A percentile compares a stretch with the other conserved stretches of the same genome.
These are phyloP conservation scores for Chlorella sp. DNA, from an alignment of 139 green algal species.

Conservation along the genomic window DNA sequence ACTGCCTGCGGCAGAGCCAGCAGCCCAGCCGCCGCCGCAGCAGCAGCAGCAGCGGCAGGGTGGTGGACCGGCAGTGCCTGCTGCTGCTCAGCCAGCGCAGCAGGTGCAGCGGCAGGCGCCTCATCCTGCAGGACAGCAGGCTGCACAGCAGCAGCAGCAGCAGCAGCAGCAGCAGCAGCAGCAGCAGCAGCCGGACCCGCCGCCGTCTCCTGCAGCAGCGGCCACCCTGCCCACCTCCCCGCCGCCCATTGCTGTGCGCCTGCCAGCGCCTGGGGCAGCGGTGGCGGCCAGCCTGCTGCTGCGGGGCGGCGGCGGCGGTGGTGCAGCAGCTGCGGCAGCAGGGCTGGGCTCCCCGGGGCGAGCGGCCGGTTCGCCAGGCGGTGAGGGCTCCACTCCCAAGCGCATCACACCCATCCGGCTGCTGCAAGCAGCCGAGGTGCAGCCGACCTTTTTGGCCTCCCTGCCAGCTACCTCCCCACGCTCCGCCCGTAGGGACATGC, in stretches of 20 bases:
- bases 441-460: background rate
- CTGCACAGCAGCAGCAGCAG: background rate
- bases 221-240: constrained; percentile 4
- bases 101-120: background rate
- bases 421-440: constrained; percentile 2
- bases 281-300: constrained; percentile 3
- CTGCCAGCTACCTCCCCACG: constrained; percentile 3
- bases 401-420: constrained; percentile 13
- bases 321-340: background rate
- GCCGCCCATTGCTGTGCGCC: background rate
- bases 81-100: background rate
- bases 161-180: background rate
- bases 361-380: background rate
- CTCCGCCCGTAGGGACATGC: constrained; percentile 11
- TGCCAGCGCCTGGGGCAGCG: background rate
- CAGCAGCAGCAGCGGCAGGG: background rate
- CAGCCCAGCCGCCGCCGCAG: background rate
- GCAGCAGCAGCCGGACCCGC: background rate
- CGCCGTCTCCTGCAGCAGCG: background rate
- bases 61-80: background rate
- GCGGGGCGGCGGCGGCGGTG: background rate
- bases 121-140: background rate
- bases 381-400: background rate
- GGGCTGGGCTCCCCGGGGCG: background rate
- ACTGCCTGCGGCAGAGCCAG: constrained; percentile 2